These are phyloP conservation scores for Phylloporus sp. DNA, from an alignment of 768 basidiomycete genomes.

Conservation along the genomic window DNA sequence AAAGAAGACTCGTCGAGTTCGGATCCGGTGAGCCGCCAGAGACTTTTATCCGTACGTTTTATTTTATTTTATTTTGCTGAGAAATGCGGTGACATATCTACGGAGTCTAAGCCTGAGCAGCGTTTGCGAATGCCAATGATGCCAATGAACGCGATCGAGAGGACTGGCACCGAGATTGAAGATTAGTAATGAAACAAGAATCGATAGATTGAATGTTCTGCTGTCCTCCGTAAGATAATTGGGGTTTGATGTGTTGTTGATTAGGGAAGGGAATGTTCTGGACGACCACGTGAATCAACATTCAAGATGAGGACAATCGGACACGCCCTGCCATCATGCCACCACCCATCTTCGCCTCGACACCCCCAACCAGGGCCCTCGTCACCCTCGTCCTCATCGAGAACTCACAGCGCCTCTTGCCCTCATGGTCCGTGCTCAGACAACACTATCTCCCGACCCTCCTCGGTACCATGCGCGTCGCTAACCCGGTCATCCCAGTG, in stretches of 20 bases:
- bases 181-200: background rate
- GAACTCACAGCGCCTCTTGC: constrained; percentile 46
- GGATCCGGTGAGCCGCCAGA: background rate
- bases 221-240: background rate
- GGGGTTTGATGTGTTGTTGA: too few species aligned
- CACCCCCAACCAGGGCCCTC: constrained; percentile 18
- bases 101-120: background rate
- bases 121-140: background rate
- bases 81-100: background rate
- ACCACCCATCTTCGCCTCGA: constrained; percentile 23
- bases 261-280: background rate
- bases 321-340: background rate
- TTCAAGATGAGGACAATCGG: background rate
- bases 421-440: constrained; percentile 47
- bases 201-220: background rate
- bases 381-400: constrained; percentile 51
- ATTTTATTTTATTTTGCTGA: background rate
- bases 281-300: background rate
- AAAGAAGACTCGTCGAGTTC: background rate
- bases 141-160: too few species aligned
- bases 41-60: background rate
- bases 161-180: too few species aligned
- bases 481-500: constrained; percentile 41
- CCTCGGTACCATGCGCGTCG: constrained; percentile 37
- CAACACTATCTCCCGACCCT: constrained; percentile 44